Evolutionary conservation across 1,284 basidiomycete genomes (phyloP).

Genomic region (Anthracocystis walkeri): DNA sequence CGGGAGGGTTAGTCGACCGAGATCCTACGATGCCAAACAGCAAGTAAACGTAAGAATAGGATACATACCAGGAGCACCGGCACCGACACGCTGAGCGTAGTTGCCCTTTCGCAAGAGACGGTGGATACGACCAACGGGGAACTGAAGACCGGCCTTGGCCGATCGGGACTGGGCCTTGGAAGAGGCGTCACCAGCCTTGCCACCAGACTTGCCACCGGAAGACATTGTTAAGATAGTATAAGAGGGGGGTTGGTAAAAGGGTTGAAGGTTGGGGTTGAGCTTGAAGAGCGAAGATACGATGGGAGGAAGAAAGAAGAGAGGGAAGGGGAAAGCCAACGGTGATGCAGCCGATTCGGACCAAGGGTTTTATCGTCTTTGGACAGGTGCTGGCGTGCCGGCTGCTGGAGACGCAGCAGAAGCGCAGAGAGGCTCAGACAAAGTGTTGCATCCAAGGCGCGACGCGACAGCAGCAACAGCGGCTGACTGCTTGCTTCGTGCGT

Average conservation of each 20-base stretch:
- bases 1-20: conserved; percentile 7
- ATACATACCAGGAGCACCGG: conserved; percentile 78
- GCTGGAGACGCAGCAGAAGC: conserved; percentile 2
- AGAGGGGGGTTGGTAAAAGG: conserved; percentile 27
- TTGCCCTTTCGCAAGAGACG: conserved; percentile 91
- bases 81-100: conserved; percentile 82
- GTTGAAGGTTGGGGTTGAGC: conserved; percentile 27
- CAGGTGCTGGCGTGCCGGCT: conserved; percentile 9
- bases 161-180: conserved; percentile 79
- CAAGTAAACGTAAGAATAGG: not conserved
- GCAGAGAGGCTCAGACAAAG: conserved; percentile 1
- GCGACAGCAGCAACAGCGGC: conserved; percentile 11
- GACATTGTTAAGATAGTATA: conserved; percentile 47
- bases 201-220: conserved; percentile 72
- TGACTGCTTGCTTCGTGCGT: not conserved
- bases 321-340: conserved; percentile 18
- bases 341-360: conserved; percentile 31
- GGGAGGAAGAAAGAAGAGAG: conserved; percentile 17
- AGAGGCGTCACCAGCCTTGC: conserved; percentile 69
- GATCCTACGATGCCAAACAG: not conserved
- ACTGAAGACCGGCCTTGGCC: conserved; percentile 79
- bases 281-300: conserved; percentile 35
- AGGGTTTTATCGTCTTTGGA: conserved; percentile 48
- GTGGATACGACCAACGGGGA: conserved; percentile 93
- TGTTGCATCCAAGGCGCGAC: conserved; percentile 28